These are phyloP conservation scores for Arthrobotrys megalospora DNA, from an alignment of 2,329 filamentous ascomycete genomes.

Conservation along the genomic window DNA sequence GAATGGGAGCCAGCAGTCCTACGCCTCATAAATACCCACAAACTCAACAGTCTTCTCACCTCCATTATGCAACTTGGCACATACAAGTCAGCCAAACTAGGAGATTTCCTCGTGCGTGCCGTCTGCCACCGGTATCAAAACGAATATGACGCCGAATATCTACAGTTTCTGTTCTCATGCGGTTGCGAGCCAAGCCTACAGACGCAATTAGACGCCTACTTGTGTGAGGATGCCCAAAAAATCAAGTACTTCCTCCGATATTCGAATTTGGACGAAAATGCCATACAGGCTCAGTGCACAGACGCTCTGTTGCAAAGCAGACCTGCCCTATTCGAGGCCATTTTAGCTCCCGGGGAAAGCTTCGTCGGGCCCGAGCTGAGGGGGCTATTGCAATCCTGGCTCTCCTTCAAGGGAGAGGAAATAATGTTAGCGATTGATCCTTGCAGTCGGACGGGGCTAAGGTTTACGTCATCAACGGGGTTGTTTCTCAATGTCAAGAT, in stretches of 20 bases:
- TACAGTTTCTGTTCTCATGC: background rate
- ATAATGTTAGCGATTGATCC: no score
- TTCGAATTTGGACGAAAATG: background rate
- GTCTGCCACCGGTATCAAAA: constrained; percentile 1
- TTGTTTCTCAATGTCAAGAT: background rate
- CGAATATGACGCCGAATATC: background rate
- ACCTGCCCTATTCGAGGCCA: background rate
- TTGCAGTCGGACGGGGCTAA: no score
- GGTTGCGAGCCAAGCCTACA: background rate
- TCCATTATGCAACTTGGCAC: constrained; percentile 1
- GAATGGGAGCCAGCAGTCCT: constrained; percentile 6
- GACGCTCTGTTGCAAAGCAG: background rate
- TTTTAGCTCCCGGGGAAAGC: no score
- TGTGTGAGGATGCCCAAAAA: background rate
- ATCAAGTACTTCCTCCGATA: background rate
- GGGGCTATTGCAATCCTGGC: no score
- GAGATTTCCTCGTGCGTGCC: background rate
- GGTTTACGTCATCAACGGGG: no score
- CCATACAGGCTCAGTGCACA: background rate
- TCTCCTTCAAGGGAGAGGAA: no score
- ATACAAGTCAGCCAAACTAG: background rate
- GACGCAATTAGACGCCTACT: background rate
- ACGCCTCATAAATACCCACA: background rate
- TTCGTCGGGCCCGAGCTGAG: no score
- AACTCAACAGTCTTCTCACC: background rate